Evolutionary conservation across 768 basidiomycete genomes (phyloP), one percentile per base, ranked within the genome.

Genomic region (Chlorophyllum brunneum): DNA sequence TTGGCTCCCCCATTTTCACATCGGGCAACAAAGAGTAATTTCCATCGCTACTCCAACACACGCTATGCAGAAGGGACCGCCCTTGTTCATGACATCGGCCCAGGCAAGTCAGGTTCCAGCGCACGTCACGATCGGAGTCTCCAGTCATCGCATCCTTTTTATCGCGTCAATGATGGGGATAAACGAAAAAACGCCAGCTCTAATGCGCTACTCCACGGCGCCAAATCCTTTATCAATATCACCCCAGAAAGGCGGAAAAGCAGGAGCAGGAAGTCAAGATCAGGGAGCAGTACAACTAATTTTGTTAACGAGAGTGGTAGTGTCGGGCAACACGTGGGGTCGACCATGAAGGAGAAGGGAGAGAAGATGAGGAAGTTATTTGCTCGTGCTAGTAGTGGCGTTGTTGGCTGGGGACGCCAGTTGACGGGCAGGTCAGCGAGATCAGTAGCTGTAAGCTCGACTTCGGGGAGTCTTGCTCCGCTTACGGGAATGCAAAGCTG

Each of bases 151-250:
- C 56, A 31, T 10, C 43, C 4, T 13, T 34, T 39, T 11, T 36
- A 36, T n/a, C n/a, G 5, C 20, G 5, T 29, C 8, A 33, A 31
- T 5, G 9, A 29, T 41, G 31, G 36, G 20, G 33, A 43, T 34
- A 46, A 51, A 20, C 43, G 11, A 34, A 48, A 3, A 42, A 57
- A 39, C 26, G 23, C 30, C 11, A 36, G 18, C 34, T 39, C 40
- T 11, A 44, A 53, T 33, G 56, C 39, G 39, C 54, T 30, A 15
- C 46, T 53, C 9, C 56, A 58, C 8, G 49, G 55, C 5, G 62
- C 65, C 2, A 65, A 55, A 48, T 72, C 72, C 7, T 73, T 73
- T 55, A 73, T 73, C 27, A 65, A 71, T 52, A 67, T 73, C 48
- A 69, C 67, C 18, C 69, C 67, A 22, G 67, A 69, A 26, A 58